Conservation (phyloP, 371 early-diverging fungal genomes). For the Rhizomucor pusillus region DNA sequence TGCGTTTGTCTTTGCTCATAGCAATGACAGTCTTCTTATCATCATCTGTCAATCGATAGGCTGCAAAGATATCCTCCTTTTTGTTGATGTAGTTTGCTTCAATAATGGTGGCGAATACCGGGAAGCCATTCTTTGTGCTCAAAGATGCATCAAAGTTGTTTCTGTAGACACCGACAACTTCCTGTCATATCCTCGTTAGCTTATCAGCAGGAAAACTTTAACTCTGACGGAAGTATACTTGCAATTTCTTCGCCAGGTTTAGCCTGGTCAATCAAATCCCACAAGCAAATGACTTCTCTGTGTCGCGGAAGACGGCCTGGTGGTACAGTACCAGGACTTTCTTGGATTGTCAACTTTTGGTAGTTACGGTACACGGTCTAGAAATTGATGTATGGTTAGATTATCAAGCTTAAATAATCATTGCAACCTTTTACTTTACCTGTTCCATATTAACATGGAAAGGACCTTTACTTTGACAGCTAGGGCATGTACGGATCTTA, state of each 20-base stretch:
- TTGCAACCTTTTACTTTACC: constrained; percentile 21
- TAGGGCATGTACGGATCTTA: constrained; percentile 85
- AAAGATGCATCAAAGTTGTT: constrained; percentile 93
- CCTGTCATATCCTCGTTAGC: constrained; percentile 33
- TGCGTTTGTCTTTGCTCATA: constrained; percentile 78
- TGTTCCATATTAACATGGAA: constrained; percentile 90
- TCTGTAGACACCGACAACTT: constrained; percentile 97
- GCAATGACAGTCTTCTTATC: constrained; percentile 84
- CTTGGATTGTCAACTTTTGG: constrained; percentile 98
- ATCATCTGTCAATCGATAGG: constrained; percentile 87
- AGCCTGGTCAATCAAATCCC: constrained; percentile 98
- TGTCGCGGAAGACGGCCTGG: constrained; percentile 97
- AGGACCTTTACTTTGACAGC: constrained; percentile 95
- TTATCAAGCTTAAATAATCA: not conserved
- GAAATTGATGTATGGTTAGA: not conserved
- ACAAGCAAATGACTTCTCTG: constrained; percentile 92
- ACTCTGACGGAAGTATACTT: constrained; percentile 13
- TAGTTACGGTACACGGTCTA: constrained; percentile 98
- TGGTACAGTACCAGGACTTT: constrained; percentile 97
- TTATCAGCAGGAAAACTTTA: not conserved
- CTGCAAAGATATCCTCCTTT: constrained; percentile 85
- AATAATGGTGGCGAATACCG: constrained; percentile 95
- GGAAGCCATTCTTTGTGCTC: constrained; percentile 96
- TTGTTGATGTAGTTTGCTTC: constrained; percentile 94
- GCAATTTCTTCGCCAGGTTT: constrained; percentile 99